Evolutionary conservation across 345 rosid species (phyloP), one percentile per base, ranked within the genome.

Genomic region (Limnanthes douglasii): DNA sequence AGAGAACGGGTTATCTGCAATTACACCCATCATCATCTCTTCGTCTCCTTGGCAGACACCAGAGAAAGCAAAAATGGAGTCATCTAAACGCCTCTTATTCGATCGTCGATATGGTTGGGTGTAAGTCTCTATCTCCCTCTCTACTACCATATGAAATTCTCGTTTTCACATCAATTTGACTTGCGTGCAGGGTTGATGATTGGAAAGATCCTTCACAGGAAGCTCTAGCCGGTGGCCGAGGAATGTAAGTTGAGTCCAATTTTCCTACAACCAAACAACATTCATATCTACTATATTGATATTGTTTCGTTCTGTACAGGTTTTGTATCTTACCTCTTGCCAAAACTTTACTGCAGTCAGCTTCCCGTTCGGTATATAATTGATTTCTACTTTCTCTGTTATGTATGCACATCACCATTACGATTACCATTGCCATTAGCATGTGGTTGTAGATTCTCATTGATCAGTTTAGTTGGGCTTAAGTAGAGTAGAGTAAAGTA

Each of bases 41-140:
- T n/a, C n/a, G n/a, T n/a, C n/a, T n/a, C n/a, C n/a, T n/a, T n/a
- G n/a, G n/a, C n/a, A n/a, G n/a, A n/a, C n/a, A n/a, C n/a, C n/a
- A n/a, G n/a, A n/a, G n/a, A n/a, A n/a, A n/a, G n/a, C n/a, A n/a
- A n/a, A n/a, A n/a, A n/a, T n/a, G n/a, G n/a, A n/a, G n/a, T 35
- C 60, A 4, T 56, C 70, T 9, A 56, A 56, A 18, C 69, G 70
- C 22, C 71, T 75, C 31, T 34, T 75, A 5, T 71, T 68, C 34
- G 90, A 78, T 43, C 73, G 79, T 33, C 83, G 90, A 7, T 78
- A 78, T 56, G 90, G 90, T 15, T 78, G 83, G 76, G 79, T 73
- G 90, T 78, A 73, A 48, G 5, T 35, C 17, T 35, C 18, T 2
- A 9, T 38, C 23, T 34, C 11, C 11, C 5, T 32, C 34, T 9